Base-by-base conservation (phyloP, 768 basidiomycete species). In the Mycena haematopus region DNA sequence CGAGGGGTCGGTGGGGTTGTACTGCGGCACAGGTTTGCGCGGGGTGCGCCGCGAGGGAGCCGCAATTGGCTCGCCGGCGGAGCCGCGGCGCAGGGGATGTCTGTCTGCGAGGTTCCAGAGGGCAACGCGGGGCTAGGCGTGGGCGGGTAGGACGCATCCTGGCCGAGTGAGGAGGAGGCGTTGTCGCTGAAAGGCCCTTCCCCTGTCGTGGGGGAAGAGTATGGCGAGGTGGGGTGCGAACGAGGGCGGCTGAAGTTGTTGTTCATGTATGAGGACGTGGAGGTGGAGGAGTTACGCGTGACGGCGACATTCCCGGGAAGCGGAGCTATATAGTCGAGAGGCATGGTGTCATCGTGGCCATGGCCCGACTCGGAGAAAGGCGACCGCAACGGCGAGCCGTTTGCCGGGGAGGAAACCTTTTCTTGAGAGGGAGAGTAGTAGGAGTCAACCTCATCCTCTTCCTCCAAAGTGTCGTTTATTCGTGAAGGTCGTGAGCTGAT, bases 21-120 rank as follows among this genome's bases (percentile, higher is more conserved):
- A 87, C 17, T 74, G 76, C 11, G 86, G 86, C n/a, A 86, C 86
- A 14, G 86, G 84, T 69, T 87, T 87, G 50, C 86, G 76, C 29
- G 83, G 74, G 50, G 72, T 73, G 44, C 77, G 78, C 52, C 77
- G 72, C 38, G 56, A 17, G 15, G 31, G n/a, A 8, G 62, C 8
- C 2, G 21, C 46, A 36, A 40, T 9, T 54, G 52, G 25, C 60
- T 61, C 60, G 49, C 58, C 56, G 1, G 45, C n/a, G 51, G 59
- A 57, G 40, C 46, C 14, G 50, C 63, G 53, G 29, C 56, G 58
- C 25, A 7, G 21, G 4, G 45, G 21, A 46, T 14, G 4, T 42
- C 19, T 8, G 40, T n/a, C 31, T 31, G 56, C 40, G 56, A 65
- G 74, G 64, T 78, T 58, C 68, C 73, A 24, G 74, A 74, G 1